Evolutionary conservation across 106 monocot genomes (phyloP).

Genomic region (Platanthera guangdongensis): DNA sequence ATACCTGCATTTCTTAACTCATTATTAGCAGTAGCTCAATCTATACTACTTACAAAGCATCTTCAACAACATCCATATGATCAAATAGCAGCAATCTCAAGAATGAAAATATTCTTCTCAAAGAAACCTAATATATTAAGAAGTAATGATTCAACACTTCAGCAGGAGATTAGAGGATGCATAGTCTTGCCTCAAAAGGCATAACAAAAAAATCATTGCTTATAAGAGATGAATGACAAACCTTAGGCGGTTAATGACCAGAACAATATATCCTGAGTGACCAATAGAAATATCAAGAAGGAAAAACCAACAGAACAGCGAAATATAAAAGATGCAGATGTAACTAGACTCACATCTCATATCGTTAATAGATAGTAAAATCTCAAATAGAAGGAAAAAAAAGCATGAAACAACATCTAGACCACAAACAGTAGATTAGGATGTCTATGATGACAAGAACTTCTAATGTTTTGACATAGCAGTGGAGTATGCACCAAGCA

Average conservation of each 20-base stretch:
- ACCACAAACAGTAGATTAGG: not conserved
- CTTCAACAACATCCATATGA: not conserved
- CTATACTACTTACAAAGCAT: not conserved
- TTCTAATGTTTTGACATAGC: not conserved
- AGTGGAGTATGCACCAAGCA: conserved; percentile 7
- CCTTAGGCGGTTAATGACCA: not conserved
- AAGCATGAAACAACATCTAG: not conserved
- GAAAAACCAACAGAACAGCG: no score
- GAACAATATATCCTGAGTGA: not conserved
- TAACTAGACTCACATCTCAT: not conserved
- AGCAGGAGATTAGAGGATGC: not conserved
- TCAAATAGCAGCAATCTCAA: not conserved
- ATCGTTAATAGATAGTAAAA: not conserved
- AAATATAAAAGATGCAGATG: not conserved
- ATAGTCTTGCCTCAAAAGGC: not conserved
- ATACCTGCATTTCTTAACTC: not conserved
- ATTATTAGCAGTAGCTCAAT: not conserved
- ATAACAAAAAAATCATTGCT: not conserved
- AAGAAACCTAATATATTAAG: not conserved
- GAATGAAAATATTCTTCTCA: not conserved
- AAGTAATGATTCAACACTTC: not conserved
- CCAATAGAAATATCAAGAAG: no score
- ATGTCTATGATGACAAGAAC: not conserved
- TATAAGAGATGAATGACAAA: no score
- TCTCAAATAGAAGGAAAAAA: not conserved